Percentiles rank a stretch among this genome's conserved stretches.
Conservation (phyloP, 2,329 filamentous ascomycete species). For the Chaetomium sp. region DNA sequence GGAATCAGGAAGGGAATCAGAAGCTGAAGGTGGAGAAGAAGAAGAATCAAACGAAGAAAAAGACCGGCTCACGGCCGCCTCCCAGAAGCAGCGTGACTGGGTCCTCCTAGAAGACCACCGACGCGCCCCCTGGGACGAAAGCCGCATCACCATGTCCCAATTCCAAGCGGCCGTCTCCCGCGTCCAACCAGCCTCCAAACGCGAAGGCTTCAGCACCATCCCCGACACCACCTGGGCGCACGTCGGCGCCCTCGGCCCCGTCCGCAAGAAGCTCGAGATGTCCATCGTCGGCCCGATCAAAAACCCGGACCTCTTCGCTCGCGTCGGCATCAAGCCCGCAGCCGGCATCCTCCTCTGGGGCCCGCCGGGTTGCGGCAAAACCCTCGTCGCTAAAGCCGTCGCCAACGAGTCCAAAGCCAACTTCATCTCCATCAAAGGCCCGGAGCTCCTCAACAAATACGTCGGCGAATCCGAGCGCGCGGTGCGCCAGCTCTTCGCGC, state of each 20-base stretch:
- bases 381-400: conserved; percentile 89
- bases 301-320: conserved; percentile 67
- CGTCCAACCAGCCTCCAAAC: conserved; percentile 74
- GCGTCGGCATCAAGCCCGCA: conserved; percentile 71
- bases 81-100: conserved; percentile 22
- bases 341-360: conserved; percentile 93
- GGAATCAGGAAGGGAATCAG: no score
- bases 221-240: conserved; percentile 90
- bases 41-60: no score
- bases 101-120: conserved; percentile 24
- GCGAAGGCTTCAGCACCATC: conserved; percentile 91
- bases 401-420: conserved; percentile 94
- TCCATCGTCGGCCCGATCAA: conserved; percentile 89
- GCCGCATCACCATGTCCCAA: conserved; percentile 45
- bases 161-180: conserved; percentile 69
- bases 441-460: conserved; percentile 94
- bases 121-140: conserved; percentile 19
- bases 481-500: conserved; percentile 83
- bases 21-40: no score
- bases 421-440: conserved; percentile 96
- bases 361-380: conserved; percentile 94
- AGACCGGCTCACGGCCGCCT: conserved; percentile 10
- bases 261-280: conserved; percentile 73
- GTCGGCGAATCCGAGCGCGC: conserved; percentile 94
- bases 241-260: conserved; percentile 74